A percentile compares a stretch with the other conserved stretches of the same genome.
These are phyloP conservation scores for Fusarium oligoseptatum DNA, from an alignment of 2,329 filamentous ascomycete genomes.

Conservation along the genomic window DNA sequence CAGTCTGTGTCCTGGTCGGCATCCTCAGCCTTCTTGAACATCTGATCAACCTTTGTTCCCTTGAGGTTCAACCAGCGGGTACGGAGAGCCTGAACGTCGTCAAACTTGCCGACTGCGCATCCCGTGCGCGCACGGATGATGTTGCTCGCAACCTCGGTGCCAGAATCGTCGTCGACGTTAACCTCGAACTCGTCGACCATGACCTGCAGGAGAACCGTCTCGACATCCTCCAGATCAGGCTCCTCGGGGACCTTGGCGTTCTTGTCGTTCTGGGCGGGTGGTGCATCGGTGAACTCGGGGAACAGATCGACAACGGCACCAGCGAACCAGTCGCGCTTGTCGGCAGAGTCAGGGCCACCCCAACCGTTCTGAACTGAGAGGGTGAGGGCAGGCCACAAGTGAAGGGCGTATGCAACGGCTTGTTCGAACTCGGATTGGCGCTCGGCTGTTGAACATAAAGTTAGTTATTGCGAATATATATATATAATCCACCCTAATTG, in stretches of 20 bases:
- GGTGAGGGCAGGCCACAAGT: constrained; percentile 89
- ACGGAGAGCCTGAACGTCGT: constrained; percentile 74
- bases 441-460: constrained; percentile 56
- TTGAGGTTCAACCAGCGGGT: constrained; percentile 72
- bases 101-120: constrained; percentile 74
- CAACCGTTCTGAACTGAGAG: constrained; percentile 89
- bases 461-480: constrained; percentile 1
- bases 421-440: constrained; percentile 82
- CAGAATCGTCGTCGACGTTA: constrained; percentile 90
- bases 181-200: constrained; percentile 98
- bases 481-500: not conserved
- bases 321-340: constrained; percentile 97
- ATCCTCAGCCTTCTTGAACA: constrained; percentile 69
- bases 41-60: constrained; percentile 67
- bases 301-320: constrained; percentile 89
- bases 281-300: constrained; percentile 68
- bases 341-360: constrained; percentile 84
- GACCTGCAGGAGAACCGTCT: constrained; percentile 86
- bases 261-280: constrained; percentile 31
- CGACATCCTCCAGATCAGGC: constrained; percentile 82
- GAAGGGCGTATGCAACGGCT: constrained; percentile 84
- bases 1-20: constrained; percentile 71
- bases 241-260: constrained; percentile 56
- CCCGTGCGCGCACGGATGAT: constrained; percentile 78
- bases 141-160: constrained; percentile 77